phyloP scores from a whole-genome alignment of 495 filamentous ascomycete species.

The Neurospora sp. region DNA sequence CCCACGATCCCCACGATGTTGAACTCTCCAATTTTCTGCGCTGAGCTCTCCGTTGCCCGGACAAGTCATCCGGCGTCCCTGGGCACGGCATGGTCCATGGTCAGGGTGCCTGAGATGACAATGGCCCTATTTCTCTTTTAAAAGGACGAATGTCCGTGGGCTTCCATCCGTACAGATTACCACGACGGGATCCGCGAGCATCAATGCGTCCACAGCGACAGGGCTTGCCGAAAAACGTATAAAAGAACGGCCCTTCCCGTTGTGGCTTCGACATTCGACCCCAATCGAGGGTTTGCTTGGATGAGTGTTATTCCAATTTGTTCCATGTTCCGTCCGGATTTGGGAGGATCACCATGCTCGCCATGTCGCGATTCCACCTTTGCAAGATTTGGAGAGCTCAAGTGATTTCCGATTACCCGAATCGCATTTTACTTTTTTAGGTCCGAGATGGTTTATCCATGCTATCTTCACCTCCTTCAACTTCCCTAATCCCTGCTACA shows the following conservation, averaged over 20 bases:
- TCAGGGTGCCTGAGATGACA: background rate
- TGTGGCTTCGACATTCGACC: background rate
- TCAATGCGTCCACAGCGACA: background rate
- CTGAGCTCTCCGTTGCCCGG: background rate
- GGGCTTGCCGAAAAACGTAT: background rate
- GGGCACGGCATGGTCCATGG: background rate
- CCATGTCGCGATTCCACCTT: background rate
- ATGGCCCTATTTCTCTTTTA: background rate
- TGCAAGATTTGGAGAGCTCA: background rate
- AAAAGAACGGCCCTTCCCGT: background rate
- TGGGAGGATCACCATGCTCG: background rate
- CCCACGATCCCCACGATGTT: background rate
- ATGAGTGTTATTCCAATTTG: background rate
- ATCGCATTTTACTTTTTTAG: background rate
- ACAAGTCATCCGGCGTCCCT: background rate
- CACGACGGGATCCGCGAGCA: background rate
- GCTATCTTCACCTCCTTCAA: background rate
- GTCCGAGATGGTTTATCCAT: background rate
- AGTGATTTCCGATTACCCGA: background rate
- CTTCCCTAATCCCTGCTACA: background rate
- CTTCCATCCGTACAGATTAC: background rate
- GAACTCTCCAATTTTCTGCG: background rate
- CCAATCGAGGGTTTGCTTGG: background rate
- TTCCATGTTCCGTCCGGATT: background rate
- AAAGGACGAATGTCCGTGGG: background rate